A percentile compares a stretch with the other conserved stretches of the same genome.
Conservation (phyloP, 1,284 basidiomycete genomes). For the Meripilus lineatus region DNA sequence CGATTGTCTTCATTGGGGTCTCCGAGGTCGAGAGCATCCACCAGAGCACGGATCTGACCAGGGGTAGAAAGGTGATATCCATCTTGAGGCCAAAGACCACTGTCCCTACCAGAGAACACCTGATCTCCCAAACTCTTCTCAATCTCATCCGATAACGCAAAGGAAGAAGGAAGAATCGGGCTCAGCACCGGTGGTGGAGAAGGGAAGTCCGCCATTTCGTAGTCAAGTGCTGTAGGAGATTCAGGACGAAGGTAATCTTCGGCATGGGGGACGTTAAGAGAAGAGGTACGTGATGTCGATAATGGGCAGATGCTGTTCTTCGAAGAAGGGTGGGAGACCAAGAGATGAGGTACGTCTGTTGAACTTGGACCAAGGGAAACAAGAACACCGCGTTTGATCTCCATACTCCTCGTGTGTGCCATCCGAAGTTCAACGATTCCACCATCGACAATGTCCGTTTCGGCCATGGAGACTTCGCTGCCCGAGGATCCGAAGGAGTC, state of each 20-base stretch:
- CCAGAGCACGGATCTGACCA: constrained; percentile 12
- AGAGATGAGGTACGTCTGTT: constrained; percentile 2
- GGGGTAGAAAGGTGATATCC: constrained; percentile 12
- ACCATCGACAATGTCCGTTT: constrained; percentile 1
- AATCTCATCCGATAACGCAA: constrained; percentile 13
- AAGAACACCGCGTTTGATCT: constrained; percentile 14
- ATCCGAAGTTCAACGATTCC: constrained; percentile 10
- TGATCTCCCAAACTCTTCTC: constrained; percentile 12
- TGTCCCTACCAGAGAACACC: no score
- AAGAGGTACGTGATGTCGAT: neutral
- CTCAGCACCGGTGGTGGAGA: constrained; percentile 13
- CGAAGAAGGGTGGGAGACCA: constrained; percentile 4
- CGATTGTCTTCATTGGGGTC: neutral
- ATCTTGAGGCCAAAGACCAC: constrained; percentile 12
- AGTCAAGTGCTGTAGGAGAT: neutral
- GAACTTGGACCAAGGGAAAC: constrained; percentile 10
- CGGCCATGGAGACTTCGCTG: neutral
- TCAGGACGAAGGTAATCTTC: constrained; percentile 1
- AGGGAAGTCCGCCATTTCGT: constrained; percentile 2
- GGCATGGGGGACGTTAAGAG: neutral
- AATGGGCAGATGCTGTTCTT: constrained; percentile 1
- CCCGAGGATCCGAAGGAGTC: neutral
- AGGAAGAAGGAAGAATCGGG: constrained; percentile 10
- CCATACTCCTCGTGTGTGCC: constrained; percentile 13
- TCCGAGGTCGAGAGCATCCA: constrained; percentile 9